Conservation (phyloP, 805 yeast species). For the Candida hispaniensis region DNA sequence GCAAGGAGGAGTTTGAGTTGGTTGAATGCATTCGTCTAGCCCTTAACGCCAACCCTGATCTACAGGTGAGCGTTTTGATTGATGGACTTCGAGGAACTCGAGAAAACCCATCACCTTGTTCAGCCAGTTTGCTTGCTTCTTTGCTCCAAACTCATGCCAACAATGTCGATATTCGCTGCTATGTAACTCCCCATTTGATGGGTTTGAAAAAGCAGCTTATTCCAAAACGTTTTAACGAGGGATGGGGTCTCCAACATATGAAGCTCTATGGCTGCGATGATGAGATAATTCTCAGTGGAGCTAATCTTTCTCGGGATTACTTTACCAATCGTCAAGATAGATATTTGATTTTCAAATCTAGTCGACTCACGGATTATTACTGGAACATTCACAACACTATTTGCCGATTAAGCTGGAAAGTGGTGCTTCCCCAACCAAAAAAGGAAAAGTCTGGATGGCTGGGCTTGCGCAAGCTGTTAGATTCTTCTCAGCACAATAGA, state of each 20-base stretch:
- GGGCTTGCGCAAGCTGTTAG: slow-evolving; percentile 3
- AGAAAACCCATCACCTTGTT: slow-evolving; percentile 70
- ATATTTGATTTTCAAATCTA: slow-evolving; percentile 60
- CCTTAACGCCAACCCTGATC: slow-evolving; percentile 43
- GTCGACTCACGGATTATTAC: slow-evolving; percentile 58
- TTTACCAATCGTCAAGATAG: slow-evolving; percentile 93
- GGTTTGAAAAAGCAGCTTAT: slow-evolving; percentile 55
- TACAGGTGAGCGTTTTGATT: slow-evolving; percentile 61
- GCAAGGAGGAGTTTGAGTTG: slow-evolving; percentile 70
- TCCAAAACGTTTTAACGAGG: slow-evolving; percentile 84
- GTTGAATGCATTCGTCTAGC: slow-evolving; percentile 53
- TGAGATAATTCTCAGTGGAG: slow-evolving; percentile 81
- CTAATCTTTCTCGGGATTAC: slow-evolving; percentile 83
- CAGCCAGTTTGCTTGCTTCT: slow-evolving; percentile 63
- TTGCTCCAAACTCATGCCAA: slow-evolving; percentile 49
- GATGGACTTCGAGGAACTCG: slow-evolving; percentile 91
- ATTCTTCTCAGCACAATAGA: slow-evolving; percentile 28
- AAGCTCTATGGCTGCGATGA: slow-evolving; percentile 91
- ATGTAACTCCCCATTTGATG: slow-evolving; percentile 76
- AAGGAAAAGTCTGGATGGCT: slow-evolving; percentile 1
- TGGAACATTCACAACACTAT: slow-evolving; percentile 58
- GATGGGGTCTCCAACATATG: slow-evolving; percentile 92
- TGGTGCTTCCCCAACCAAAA: slow-evolving; percentile 33
- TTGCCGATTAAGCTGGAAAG: slow-evolving; percentile 57
- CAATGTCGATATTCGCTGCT: slow-evolving; percentile 71